Conservation (phyloP, 2,329 filamentous ascomycete genomes). For the Fusarium sp. region DNA sequence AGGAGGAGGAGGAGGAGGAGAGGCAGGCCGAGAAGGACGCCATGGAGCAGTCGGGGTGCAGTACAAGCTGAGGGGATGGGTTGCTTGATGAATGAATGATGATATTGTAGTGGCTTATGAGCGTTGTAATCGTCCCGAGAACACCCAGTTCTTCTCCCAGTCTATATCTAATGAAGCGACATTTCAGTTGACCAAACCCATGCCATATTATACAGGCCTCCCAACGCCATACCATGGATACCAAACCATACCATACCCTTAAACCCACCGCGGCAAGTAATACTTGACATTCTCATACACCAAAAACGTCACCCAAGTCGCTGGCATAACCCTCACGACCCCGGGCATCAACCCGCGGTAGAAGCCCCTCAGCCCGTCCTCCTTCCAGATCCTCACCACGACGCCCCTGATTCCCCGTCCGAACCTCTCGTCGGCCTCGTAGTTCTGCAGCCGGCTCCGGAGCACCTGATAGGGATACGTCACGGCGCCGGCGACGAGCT, state of each 20-base stretch:
- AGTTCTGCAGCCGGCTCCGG: slow-evolving; percentile 87
- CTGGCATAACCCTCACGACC: slow-evolving; percentile 89
- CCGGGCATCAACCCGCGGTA: slow-evolving; percentile 93
- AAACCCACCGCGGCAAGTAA: slow-evolving; percentile 67
- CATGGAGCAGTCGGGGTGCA: background rate
- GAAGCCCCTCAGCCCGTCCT: slow-evolving; percentile 86
- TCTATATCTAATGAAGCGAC: slow-evolving; percentile 12
- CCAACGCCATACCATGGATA: slow-evolving; percentile 5
- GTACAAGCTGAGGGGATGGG: background rate
- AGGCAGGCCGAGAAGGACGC: background rate
- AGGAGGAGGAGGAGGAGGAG: slow-evolving; percentile 5
- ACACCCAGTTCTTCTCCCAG: background rate
- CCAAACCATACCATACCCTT: background rate
- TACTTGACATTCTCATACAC: slow-evolving; percentile 95
- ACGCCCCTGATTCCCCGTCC: slow-evolving; percentile 78
- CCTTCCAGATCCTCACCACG: slow-evolving; percentile 77
- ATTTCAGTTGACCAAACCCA: background rate
- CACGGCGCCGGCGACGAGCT: slow-evolving; percentile 87
- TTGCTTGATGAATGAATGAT: background rate
- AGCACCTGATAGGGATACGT: slow-evolving; percentile 98
- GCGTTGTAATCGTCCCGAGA: background rate
- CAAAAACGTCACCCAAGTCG: slow-evolving; percentile 95
- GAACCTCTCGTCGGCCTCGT: slow-evolving; percentile 82
- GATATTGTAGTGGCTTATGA: background rate
- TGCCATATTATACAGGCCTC: background rate